Evolutionary conservation across 805 yeast species (phyloP).

Genomic region (Henningerozyma blattae): DNA sequence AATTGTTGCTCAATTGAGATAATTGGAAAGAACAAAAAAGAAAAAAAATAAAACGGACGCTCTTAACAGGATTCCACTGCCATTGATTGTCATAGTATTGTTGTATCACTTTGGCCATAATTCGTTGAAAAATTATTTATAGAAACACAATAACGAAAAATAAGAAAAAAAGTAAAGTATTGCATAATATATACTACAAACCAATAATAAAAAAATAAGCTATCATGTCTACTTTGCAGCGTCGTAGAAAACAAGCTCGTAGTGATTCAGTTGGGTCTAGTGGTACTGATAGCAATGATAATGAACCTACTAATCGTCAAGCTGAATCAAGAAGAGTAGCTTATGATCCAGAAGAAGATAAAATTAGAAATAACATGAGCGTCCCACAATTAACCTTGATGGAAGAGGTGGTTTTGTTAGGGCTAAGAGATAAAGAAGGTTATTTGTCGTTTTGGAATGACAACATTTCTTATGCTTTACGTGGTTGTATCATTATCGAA

Average conservation of each 20-base stretch:
- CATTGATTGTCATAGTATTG: too few relatives aligned
- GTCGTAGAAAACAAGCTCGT: constrained; percentile 62
- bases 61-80: too few relatives aligned
- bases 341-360: constrained; percentile 56
- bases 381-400: constrained; percentile 76
- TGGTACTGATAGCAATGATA: constrained; percentile 7
- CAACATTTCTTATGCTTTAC: constrained; percentile 86
- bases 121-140: too few relatives aligned
- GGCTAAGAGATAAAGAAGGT: constrained; percentile 92
- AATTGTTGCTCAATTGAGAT: too few relatives aligned
- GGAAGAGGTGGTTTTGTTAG: constrained; percentile 93
- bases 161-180: too few relatives aligned
- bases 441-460: constrained; percentile 97
- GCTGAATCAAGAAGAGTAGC: constrained; percentile 47
- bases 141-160: too few relatives aligned
- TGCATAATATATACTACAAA: too few relatives aligned
- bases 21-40: too few relatives aligned
- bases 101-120: too few relatives aligned
- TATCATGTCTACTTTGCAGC: constrained; percentile 56
- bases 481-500: constrained; percentile 89
- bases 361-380: constrained; percentile 25
- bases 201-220: too few relatives aligned
- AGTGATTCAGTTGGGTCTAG: constrained; percentile 13
- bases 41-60: too few relatives aligned
- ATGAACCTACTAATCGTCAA: constrained; percentile 12